Evolutionary conservation across 164 flowering plant genomes (phyloP), one percentile per base, ranked within the genome.

Genomic region (Echeveria elegans): DNA sequence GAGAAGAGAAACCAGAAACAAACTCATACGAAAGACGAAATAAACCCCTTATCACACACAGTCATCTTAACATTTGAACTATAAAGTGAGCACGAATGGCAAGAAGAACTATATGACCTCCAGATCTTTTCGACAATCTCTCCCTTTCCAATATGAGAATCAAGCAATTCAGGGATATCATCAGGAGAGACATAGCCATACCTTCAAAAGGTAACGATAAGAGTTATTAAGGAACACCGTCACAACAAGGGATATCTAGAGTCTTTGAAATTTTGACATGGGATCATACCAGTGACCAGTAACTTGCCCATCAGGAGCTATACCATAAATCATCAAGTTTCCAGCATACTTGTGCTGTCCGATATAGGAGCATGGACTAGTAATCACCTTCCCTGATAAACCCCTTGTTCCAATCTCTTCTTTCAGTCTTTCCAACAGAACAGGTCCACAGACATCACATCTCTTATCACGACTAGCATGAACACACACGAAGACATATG

Each of bases 271-370:
- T n/a, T n/a, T 45, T 45, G 5, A 9, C 14, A 6, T 0, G 18
- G 28, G 18, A 64, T 52, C 76, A 73, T 79, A 94, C 97, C 99
- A 94, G 40, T 89, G 88, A 62, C 97, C 99, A 38, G 60, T 40
- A 69, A 85, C 73, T 70, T 78, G 82, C 64, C 92, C 93, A 30
- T 79, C 85, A 1, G 77, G 59, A 77, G 80, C 78, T 11, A 82
- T 81, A 69, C 86, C 80, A 73, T 73, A 94, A 64, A 88, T 74
- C n/a, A 94, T 87, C 77, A 88, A 68, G 68, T 94, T 94, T 31
- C 99, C 99, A 69, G 99, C 99, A 82, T 91, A 94, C 74, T 91
- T 94, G 75, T 94, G 99, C 0, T 97, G 97, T 5, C 99, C 99
- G 68, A 89, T 60, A 61, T 94, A 97, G 31, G 99, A 94, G 74